A percentile compares a stretch with the other conserved stretches of the same genome.
Conservation (phyloP, 2,329 filamentous ascomycete species). For the Colletotrichum camelliae region DNA sequence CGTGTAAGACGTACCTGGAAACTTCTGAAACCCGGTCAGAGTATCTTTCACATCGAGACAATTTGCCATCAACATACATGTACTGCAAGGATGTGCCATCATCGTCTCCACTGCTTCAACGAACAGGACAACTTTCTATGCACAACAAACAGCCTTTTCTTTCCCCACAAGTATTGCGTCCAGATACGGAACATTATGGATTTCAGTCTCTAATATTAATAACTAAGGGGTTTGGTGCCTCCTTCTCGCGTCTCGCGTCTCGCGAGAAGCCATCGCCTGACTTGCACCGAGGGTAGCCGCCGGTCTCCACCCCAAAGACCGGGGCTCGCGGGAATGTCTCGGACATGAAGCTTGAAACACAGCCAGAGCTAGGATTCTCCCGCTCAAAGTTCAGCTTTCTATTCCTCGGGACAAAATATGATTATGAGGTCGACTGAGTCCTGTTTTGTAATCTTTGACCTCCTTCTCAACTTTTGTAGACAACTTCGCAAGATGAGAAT, state of each 20-base stretch:
- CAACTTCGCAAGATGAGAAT: accelerated
- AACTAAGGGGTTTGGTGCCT: accelerated
- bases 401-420: accelerated
- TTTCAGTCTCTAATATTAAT: neutral
- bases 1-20: no score
- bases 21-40: no score
- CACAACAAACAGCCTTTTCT: no score
- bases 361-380: neutral
- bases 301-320: neutral
- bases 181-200: accelerated
- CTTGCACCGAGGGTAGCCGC: neutral
- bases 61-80: no score
- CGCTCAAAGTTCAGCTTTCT: neutral
- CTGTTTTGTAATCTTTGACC: neutral
- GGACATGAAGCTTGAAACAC: neutral
- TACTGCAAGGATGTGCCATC: no score
- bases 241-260: neutral
- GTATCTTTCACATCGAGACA: no score
- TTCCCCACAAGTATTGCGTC: neutral
- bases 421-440: neutral
- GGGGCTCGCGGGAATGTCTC: neutral
- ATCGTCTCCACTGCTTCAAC: neutral
- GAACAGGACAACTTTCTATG: no score
- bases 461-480: neutral
- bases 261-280: neutral